Percentiles rank a stretch among this genome's conserved stretches.
Conservation (phyloP, 2,329 filamentous ascomycete species). For the Aspergillus glaucus region DNA sequence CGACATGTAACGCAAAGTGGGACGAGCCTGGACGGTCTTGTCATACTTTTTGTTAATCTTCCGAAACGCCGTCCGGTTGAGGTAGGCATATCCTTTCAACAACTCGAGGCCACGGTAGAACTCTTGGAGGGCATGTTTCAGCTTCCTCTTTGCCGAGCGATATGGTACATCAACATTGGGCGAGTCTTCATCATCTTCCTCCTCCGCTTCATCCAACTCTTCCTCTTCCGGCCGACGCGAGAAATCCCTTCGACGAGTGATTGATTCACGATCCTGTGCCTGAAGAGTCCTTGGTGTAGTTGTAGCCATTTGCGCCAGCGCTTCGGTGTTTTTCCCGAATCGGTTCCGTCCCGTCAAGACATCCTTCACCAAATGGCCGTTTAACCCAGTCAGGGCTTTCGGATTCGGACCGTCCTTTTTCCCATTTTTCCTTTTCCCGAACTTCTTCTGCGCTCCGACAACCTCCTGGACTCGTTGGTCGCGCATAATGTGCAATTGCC, state of each 20-base stretch:
- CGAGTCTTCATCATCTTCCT: slow-evolving; percentile 21
- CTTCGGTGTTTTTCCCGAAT: slow-evolving; percentile 53
- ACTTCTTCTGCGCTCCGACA: slow-evolving; percentile 45
- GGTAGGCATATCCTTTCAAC: slow-evolving; percentile 80
- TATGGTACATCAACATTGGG: slow-evolving; percentile 64
- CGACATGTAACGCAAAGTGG: slow-evolving; percentile 73
- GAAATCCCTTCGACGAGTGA: slow-evolving; percentile 43
- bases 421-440: slow-evolving; percentile 14
- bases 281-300: slow-evolving; percentile 26
- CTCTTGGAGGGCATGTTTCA: slow-evolving; percentile 86
- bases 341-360: slow-evolving; percentile 41
- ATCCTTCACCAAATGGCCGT: slow-evolving; percentile 28
- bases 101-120: slow-evolving; percentile 89
- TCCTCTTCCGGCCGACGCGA: slow-evolving; percentile 30
- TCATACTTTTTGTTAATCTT: slow-evolving; percentile 99
- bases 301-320: slow-evolving; percentile 40
- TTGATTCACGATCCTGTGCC: slow-evolving; percentile 21
- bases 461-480: slow-evolving; percentile 71
- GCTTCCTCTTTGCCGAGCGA: slow-evolving; percentile 78
- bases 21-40: slow-evolving; percentile 75
- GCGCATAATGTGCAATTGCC: slow-evolving; percentile 89
- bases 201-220: background rate
- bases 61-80: slow-evolving; percentile 88
- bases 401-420: slow-evolving; percentile 17
- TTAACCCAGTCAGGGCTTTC: slow-evolving; percentile 17